Evolutionary conservation across 2,329 filamentous ascomycete species (phyloP).

Genomic region (Taxawa tesnikishii): DNA sequence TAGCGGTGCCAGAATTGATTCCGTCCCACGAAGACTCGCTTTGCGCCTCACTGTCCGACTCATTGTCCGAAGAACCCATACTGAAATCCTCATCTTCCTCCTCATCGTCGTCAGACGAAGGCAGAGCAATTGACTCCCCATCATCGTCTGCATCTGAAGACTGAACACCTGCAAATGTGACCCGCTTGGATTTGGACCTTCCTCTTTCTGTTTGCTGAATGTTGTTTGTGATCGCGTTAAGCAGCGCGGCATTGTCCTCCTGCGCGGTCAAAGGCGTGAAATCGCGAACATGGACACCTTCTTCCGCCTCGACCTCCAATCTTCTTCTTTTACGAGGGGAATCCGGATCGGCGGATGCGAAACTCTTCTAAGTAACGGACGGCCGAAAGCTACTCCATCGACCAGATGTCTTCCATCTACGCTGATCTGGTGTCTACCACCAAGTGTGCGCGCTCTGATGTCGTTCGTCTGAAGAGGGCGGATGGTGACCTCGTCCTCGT

Average conservation of each 20-base stretch:
- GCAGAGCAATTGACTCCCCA: too few relatives aligned
- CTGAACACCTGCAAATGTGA: too few relatives aligned
- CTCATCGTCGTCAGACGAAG: too few relatives aligned
- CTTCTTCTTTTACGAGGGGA: conserved; percentile 57
- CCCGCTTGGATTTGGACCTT: too few relatives aligned
- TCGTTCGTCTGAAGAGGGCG: conserved; percentile 67
- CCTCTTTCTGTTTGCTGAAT: too few relatives aligned
- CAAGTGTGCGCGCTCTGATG: conserved; percentile 56
- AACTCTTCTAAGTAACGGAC: conserved; percentile 50
- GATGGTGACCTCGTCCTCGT: conserved; percentile 80
- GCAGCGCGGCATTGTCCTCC: not conserved
- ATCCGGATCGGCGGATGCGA: conserved; percentile 57
- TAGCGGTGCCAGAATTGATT: not conserved
- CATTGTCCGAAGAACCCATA: too few relatives aligned
- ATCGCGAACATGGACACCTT: too few relatives aligned
- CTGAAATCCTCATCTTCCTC: conserved; percentile 12
- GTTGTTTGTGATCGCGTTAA: not conserved
- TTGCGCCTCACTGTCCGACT: conserved; percentile 4
- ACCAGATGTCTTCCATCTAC: conserved; percentile 66
- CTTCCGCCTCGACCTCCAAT: conserved; percentile 15
- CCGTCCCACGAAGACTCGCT: not conserved
- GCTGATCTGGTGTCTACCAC: conserved; percentile 72
- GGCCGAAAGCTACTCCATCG: conserved; percentile 76
- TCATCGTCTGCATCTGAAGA: too few relatives aligned
- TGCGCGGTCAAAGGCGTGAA: too few relatives aligned